Evolutionary conservation across 129 eudicot genomes (phyloP).

Genomic region (Arctium minus): DNA sequence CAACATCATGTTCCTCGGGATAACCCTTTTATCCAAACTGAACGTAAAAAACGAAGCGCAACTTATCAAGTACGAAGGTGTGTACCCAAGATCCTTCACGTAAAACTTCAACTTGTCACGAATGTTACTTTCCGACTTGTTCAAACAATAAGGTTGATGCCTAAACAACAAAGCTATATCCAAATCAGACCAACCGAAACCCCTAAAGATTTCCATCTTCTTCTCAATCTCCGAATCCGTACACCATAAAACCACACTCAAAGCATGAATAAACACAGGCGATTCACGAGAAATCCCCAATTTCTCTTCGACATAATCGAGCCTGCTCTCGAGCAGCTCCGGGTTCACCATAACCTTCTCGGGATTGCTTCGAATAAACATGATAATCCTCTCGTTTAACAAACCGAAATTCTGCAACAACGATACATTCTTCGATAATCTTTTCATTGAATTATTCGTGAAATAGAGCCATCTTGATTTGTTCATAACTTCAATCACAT

Average conservation of each 20-base stretch:
- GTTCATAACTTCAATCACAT: slow-evolving; percentile 24
- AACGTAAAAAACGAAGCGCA: slow-evolving; percentile 8
- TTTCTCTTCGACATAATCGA: slow-evolving; percentile 20
- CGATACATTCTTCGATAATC: slow-evolving; percentile 11
- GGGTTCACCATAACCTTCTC: slow-evolving; percentile 3
- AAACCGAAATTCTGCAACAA: slow-evolving; percentile 29
- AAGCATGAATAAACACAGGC: slow-evolving; percentile 25
- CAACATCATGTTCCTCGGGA: slow-evolving; percentile 35
- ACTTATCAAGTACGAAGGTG: slow-evolving; percentile 20
- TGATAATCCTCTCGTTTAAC: slow-evolving; percentile 15
- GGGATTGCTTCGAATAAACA: slow-evolving; percentile 23
- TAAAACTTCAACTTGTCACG: slow-evolving; percentile 26
- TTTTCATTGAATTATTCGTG: not conserved
- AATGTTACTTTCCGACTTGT: slow-evolving; percentile 24
- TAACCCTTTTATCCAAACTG: slow-evolving; percentile 42
- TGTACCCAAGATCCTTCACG: slow-evolving; percentile 37
- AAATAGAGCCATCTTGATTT: slow-evolving; percentile 29
- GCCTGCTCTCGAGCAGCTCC: slow-evolving; percentile 3
- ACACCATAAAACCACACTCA: slow-evolving; percentile 8
- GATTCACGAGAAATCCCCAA: slow-evolving; percentile 26
- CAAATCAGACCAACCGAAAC: slow-evolving; percentile 43
- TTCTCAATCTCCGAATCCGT: slow-evolving; percentile 13
- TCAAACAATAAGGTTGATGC: slow-evolving; percentile 25
- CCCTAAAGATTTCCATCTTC: slow-evolving; percentile 28
- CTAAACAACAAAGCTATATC: slow-evolving; percentile 24